These are phyloP conservation scores for Schwanniomyces vanrijiae DNA, from an alignment of 805 yeast species.

Conservation along the genomic window DNA sequence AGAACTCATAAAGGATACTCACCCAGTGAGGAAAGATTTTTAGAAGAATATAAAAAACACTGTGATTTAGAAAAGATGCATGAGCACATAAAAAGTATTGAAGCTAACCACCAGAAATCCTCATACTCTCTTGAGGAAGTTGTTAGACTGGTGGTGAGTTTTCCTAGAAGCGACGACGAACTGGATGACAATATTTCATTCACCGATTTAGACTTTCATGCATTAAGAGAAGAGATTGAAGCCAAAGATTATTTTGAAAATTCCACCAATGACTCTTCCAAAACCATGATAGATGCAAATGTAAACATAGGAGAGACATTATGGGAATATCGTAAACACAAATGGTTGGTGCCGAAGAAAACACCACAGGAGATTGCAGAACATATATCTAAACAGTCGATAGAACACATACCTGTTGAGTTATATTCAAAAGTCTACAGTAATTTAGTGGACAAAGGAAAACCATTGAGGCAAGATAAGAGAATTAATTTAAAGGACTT, in stretches of 20 bases:
- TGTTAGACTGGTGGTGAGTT: constrained; percentile 21
- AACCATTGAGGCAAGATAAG: constrained; percentile 52
- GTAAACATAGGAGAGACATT: constrained; percentile 51
- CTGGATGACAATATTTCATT: constrained; percentile 14
- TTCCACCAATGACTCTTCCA: constrained; percentile 1
- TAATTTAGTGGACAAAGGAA: constrained; percentile 67
- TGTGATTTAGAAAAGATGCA: constrained; percentile 33
- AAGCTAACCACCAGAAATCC: constrained; percentile 8
- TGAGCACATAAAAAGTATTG: constrained; percentile 14
- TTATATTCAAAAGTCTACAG: constrained; percentile 64
- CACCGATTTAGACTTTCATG: constrained; percentile 25
- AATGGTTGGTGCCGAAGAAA: constrained; percentile 55
- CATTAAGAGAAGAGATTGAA: constrained; percentile 32
- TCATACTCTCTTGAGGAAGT: constrained; percentile 17
- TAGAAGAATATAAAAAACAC: constrained; percentile 30
- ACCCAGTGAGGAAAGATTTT: constrained; percentile 30
- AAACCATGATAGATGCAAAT: constrained; percentile 5
- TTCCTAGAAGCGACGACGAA: constrained; percentile 13
- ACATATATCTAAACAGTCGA: constrained; percentile 15
- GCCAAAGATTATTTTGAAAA: constrained; percentile 10
- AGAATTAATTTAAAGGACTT: constrained; percentile 77
- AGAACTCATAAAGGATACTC: constrained; percentile 19
- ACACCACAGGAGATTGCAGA: constrained; percentile 10
- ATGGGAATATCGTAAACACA: constrained; percentile 68
- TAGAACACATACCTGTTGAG: constrained; percentile 44